Evolutionary conservation across 106 monocot genomes (phyloP).

Genomic region (Dendrobium huoshanense): DNA sequence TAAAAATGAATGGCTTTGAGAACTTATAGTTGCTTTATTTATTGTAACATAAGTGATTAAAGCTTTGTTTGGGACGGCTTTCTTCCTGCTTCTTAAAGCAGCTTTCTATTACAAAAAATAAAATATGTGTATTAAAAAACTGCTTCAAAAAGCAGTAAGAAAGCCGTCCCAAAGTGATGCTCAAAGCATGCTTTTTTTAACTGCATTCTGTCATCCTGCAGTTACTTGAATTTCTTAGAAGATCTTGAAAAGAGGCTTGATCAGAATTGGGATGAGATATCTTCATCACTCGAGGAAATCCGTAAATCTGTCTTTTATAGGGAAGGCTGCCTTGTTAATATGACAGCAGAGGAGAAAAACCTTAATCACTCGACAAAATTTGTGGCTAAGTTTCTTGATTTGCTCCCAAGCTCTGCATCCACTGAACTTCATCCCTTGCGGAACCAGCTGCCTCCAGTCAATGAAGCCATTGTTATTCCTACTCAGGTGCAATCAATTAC

Average conservation of each 20-base stretch:
- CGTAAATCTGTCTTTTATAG: constrained; percentile 58
- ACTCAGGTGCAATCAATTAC: constrained; percentile 60
- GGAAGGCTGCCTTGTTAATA: constrained; percentile 78
- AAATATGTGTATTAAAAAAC: too few relatives aligned
- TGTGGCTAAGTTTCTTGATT: constrained; percentile 70
- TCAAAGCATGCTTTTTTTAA: not conserved
- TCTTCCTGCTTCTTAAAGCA: too few relatives aligned
- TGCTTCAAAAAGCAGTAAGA: too few relatives aligned
- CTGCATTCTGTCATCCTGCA: constrained; percentile 12
- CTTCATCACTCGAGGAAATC: constrained; percentile 86
- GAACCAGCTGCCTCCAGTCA: constrained; percentile 36
- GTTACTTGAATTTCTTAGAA: constrained; percentile 85
- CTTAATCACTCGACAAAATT: constrained; percentile 52
- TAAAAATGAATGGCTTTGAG: not conserved
- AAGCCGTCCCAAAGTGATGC: not conserved
- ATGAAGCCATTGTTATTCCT: constrained; percentile 95
- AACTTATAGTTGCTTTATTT: not conserved
- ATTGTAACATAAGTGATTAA: not conserved
- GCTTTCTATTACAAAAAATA: too few relatives aligned
- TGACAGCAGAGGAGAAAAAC: constrained; percentile 81
- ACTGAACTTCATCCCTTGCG: constrained; percentile 36
- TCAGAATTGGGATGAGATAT: constrained; percentile 79
- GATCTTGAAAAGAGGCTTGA: constrained; percentile 87
- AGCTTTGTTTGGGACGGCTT: too few relatives aligned
- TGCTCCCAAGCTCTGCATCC: constrained; percentile 53